phyloP scores from a whole-genome alignment of 192 early-diverging fungal species.

The Dispira simplex region DNA sequence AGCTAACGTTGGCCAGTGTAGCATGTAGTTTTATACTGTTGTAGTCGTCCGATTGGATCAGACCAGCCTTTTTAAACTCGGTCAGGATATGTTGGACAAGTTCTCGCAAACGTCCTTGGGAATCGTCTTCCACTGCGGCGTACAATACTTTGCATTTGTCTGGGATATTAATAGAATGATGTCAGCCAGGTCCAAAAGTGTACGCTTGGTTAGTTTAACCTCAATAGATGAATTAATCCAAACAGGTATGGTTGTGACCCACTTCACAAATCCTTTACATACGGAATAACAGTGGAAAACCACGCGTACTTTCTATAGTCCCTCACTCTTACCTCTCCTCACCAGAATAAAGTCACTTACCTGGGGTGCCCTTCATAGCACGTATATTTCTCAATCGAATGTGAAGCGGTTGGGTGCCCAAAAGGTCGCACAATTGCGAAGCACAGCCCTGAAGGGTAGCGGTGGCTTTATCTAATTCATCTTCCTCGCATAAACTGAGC shows the following conservation, averaged over 20 bases:
- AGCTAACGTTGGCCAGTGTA: background rate
- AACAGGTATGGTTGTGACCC: background rate
- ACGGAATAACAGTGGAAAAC: background rate
- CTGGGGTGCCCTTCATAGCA: background rate
- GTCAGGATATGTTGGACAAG: background rate
- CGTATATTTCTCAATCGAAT: background rate
- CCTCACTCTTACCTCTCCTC: background rate
- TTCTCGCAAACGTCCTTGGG: background rate
- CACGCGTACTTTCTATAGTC: background rate
- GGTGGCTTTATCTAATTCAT: background rate
- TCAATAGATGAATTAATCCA: background rate
- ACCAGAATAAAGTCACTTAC: background rate
- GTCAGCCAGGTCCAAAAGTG: background rate
- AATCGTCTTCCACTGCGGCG: conserved; percentile 2
- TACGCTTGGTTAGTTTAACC: background rate
- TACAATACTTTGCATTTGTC: conserved; percentile 4
- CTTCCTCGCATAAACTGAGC: background rate
- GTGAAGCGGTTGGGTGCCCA: background rate
- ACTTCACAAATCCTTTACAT: background rate
- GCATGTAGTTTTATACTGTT: background rate
- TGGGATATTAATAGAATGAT: background rate
- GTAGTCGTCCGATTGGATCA: background rate
- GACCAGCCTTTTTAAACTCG: background rate
- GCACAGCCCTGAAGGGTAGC: background rate
- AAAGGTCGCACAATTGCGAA: background rate